phyloP scores from a whole-genome alignment of 768 basidiomycete species.

The Tricholoma bakamatsutake region DNA sequence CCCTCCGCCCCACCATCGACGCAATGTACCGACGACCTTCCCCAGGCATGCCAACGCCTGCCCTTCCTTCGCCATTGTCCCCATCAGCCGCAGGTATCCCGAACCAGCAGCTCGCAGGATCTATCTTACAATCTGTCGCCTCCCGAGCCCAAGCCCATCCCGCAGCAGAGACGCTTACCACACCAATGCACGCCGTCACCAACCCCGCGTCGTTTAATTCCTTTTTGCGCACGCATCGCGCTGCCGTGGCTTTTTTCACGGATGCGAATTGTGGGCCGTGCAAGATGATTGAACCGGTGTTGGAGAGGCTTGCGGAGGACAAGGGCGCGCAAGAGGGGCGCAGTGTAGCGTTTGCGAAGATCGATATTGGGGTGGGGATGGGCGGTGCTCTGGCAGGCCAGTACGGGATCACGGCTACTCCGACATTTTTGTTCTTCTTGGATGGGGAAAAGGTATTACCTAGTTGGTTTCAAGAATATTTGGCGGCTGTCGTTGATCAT shows the following conservation, averaged over 20 bases:
- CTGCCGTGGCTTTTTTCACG: slow-evolving; percentile 79
- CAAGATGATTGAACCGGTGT: slow-evolving; percentile 76
- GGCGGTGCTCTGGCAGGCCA: slow-evolving; percentile 53
- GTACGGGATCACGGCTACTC: slow-evolving; percentile 70
- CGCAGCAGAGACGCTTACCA: slow-evolving; percentile 47
- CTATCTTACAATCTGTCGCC: slow-evolving; percentile 53
- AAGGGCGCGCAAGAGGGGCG: slow-evolving; percentile 36
- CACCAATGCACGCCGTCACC: slow-evolving; percentile 66
- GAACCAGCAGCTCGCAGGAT: slow-evolving; percentile 41
- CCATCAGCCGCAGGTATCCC: slow-evolving; percentile 26
- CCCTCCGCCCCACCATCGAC: slow-evolving; percentile 87
- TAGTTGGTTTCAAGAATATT: background rate
- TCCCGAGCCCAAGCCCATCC: slow-evolving; percentile 33
- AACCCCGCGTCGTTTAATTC: slow-evolving; percentile 68
- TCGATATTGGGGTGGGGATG: slow-evolving; percentile 72
- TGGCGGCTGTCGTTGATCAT: background rate
- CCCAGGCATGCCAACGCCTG: slow-evolving; percentile 32
- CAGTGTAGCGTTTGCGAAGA: slow-evolving; percentile 76
- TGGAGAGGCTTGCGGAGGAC: slow-evolving; percentile 69
- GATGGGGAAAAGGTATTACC: slow-evolving; percentile 59
- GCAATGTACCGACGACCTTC: slow-evolving; percentile 70
- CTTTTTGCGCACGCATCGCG: slow-evolving; percentile 60
- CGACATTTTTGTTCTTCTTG: slow-evolving; percentile 86
- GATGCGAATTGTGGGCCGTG: slow-evolving; percentile 74
- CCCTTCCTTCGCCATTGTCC: slow-evolving; percentile 24